Conservation (phyloP, 805 yeast species). For the Sugiyamaella qingdaonensis region DNA sequence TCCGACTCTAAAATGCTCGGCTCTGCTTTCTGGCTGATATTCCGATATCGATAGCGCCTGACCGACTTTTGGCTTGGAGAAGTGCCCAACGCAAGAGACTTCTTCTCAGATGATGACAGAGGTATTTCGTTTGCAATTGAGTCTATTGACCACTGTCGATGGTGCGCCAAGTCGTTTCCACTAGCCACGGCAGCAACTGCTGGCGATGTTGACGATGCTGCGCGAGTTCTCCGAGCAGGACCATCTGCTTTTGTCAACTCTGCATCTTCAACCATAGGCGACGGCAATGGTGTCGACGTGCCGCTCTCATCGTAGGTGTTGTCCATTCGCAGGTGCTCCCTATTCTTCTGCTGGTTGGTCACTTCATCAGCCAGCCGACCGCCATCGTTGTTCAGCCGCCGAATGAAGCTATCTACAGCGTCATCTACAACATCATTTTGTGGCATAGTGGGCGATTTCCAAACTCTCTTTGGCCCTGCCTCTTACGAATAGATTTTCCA, state of each 20-base stretch:
- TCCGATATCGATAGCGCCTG: conserved; percentile 21
- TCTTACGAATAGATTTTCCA: no score
- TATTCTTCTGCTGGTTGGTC: not conserved
- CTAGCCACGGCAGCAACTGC: not conserved
- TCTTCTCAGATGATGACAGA: not conserved
- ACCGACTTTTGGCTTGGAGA: conserved; percentile 1
- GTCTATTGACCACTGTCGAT: not conserved
- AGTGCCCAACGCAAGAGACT: not conserved
- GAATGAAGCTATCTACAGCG: not conserved
- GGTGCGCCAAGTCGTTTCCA: not conserved
- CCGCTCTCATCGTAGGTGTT: conserved; percentile 18
- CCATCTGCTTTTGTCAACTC: not conserved
- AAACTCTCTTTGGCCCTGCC: no score
- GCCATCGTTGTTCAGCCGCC: not conserved
- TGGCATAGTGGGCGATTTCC: no score
- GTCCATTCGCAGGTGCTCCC: conserved; percentile 16
- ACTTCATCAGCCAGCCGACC: not conserved
- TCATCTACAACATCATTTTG: not conserved
- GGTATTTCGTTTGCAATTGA: not conserved
- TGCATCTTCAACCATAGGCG: not conserved
- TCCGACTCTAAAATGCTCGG: conserved; percentile 29
- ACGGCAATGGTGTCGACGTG: conserved; percentile 10
- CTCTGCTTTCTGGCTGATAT: conserved; percentile 21
- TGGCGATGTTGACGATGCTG: not conserved
- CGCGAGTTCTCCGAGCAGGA: not conserved